phyloP scores from a whole-genome alignment of 495 filamentous ascomycete species.

The Thermochaetoides thermophila region DNA sequence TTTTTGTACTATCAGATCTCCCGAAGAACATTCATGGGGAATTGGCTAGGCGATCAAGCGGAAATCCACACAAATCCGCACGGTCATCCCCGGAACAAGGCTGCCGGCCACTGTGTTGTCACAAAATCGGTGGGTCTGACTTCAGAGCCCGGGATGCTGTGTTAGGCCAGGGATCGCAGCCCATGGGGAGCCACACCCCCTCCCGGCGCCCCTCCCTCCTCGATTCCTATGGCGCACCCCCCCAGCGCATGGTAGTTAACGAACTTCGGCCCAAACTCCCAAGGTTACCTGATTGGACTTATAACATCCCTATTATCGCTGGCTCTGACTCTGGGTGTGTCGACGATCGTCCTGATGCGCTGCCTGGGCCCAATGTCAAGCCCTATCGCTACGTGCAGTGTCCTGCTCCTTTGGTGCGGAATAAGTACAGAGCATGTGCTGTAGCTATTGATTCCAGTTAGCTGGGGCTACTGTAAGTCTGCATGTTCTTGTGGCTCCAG shows the following conservation, averaged over 20 bases:
- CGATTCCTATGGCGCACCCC: constrained; percentile 8
- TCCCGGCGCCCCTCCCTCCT: constrained; percentile 20
- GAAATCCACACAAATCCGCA: constrained; percentile 24
- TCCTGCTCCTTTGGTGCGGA: too few species aligned
- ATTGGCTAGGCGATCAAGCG: constrained; percentile 30
- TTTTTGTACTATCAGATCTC: constrained; percentile 37
- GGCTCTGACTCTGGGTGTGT: constrained; percentile 28
- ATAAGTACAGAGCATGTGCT: too few species aligned
- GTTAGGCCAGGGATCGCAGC: constrained; percentile 33
- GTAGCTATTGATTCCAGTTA: too few species aligned
- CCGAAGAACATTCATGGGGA: constrained; percentile 20
- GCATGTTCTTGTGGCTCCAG: too few species aligned
- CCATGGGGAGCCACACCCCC: constrained; percentile 16
- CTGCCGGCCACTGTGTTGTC: constrained; percentile 21
- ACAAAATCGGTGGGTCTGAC: constrained; percentile 36
- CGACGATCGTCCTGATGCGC: constrained; percentile 21
- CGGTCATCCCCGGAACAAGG: constrained; percentile 32
- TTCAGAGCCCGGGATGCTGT: too few species aligned
- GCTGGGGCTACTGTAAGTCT: too few species aligned
- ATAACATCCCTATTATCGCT: constrained; percentile 34
- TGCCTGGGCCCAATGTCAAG: constrained; percentile 13
- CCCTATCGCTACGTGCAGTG: too few species aligned
- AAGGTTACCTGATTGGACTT: too few species aligned
- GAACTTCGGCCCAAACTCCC: too few species aligned
- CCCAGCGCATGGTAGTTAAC: constrained; percentile 3